Evolutionary conservation across 257 asterid genomes (phyloP).

Genomic region (Fraxinus anomala): DNA sequence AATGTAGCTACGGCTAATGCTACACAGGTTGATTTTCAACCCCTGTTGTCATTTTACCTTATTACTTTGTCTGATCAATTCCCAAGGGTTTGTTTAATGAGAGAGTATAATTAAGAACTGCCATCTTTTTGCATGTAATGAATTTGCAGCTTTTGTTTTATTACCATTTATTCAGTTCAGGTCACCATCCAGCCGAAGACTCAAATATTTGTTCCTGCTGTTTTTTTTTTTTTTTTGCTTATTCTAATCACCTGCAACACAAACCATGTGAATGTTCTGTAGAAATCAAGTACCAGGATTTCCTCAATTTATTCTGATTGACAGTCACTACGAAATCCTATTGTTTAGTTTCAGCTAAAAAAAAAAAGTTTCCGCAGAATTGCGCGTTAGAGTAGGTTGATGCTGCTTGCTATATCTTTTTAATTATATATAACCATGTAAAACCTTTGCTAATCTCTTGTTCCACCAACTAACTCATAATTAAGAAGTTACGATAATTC

Average conservation of each 20-base stretch:
- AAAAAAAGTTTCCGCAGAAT: background rate
- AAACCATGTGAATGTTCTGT: background rate
- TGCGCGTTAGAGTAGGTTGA: background rate
- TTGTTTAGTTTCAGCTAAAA: background rate
- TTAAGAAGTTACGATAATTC: background rate
- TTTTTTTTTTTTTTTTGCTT: background rate
- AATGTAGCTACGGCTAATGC: conserved; percentile 96
- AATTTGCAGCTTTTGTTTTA: background rate
- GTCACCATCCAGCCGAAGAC: background rate
- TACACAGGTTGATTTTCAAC: conserved; percentile 60
- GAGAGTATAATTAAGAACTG: conserved; percentile 1
- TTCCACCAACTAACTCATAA: background rate
- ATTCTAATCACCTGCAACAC: background rate
- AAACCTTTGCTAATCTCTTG: background rate
- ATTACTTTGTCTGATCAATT: conserved; percentile 10
- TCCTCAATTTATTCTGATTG: background rate
- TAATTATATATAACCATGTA: background rate
- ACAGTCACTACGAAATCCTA: background rate
- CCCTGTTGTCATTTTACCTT: background rate
- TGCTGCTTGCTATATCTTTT: background rate
- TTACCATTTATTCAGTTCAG: background rate
- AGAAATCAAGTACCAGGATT: background rate
- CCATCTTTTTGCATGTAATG: background rate
- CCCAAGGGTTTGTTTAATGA: conserved; percentile 6
- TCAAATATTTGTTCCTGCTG: background rate